These are phyloP conservation scores for Piromyces sp. DNA, from an alignment of 192 early-diverging fungal genomes.

Conservation along the genomic window DNA sequence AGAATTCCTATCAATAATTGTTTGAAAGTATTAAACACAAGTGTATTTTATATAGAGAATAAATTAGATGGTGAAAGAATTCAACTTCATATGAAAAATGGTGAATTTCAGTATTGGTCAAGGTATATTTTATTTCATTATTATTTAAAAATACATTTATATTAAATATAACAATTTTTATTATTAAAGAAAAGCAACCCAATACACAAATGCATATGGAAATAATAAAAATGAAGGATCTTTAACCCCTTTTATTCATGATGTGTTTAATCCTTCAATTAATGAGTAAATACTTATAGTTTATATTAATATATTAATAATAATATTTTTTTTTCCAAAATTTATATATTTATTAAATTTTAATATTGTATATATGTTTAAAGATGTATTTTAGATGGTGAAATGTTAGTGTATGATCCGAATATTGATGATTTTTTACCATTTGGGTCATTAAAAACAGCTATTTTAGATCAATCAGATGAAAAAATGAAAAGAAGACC, in stretches of 20 bases:
- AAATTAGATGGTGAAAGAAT: conserved; percentile 69
- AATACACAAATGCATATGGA: conserved; percentile 57
- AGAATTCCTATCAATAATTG: conserved; percentile 5
- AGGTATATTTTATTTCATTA: conserved; percentile 3
- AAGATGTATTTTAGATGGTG: conserved; percentile 63
- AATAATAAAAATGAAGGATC: conserved; percentile 25
- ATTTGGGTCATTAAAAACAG: conserved; percentile 61
- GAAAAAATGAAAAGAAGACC: conserved; percentile 9
- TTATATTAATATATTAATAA: not conserved
- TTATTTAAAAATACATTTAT: no score
- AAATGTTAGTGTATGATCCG: conserved; percentile 59
- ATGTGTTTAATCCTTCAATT: conserved; percentile 22
- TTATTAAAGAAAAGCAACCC: conserved; percentile 50
- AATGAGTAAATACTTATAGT: conserved; percentile 10
- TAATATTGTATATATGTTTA: not conserved
- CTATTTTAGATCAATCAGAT: conserved; percentile 21
- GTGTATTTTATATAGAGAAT: conserved; percentile 58
- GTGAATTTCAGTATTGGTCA: conserved; percentile 27
- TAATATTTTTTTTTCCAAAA: no score
- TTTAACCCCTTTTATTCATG: conserved; percentile 32
- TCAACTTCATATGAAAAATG: conserved; percentile 44
- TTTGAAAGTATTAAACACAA: conserved; percentile 16
- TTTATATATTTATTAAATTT: no score
- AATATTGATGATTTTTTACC: conserved; percentile 31
- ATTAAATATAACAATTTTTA: no score